Evolutionary conservation across 352 stramenopile species (phyloP), one percentile per base, ranked within the genome.

Genomic region (Globisporangium spiculum): DNA sequence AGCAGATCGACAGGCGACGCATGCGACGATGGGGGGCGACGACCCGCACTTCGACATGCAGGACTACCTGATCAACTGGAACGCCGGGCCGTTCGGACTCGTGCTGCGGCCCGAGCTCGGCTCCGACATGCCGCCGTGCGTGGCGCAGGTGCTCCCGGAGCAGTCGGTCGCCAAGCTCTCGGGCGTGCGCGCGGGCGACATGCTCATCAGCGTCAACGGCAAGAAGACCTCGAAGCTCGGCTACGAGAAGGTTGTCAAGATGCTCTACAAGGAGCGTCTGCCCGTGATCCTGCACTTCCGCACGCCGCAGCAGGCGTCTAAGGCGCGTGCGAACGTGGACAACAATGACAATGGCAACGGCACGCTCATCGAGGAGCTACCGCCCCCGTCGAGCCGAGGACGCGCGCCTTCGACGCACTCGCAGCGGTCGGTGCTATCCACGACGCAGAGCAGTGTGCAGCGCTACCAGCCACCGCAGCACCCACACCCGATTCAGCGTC

Each of bases 31-130:
- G 66, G 52, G 60, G 5, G 61, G 66, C 53, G 55, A 67, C 53
- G 52, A 63, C 60, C 52, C 60, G 38, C 60, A 67, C 68, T 73
- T 74, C 66, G 71, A 74, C 62, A 77, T 75, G 84, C 78, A 88
- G 68, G 86, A 94, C 67, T 94, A 91, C 76, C 83, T 92, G 57
- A 92, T 94, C 74, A 92, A 94, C 69, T 94, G 86, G 86, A 90
- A 94, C 69, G 80, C 82, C 14, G 86, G 86, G 0, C 86, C 86
- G 30, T 76, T 94, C n/a, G 86, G 86, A 48, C 75, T 94, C 36
- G 81, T 92, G 57, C 72, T 94, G 65, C 84, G 83, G 16, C 81
- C 86, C 7, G 86, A 92, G 41, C 71, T 91, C 46, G 86, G 86
- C 56, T 66, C 73, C 4, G 86, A 94, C 72, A 91, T 92, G 84